phyloP scores from a whole-genome alignment of 441 rosid genomes.

The Dalechampia spathulata region DNA sequence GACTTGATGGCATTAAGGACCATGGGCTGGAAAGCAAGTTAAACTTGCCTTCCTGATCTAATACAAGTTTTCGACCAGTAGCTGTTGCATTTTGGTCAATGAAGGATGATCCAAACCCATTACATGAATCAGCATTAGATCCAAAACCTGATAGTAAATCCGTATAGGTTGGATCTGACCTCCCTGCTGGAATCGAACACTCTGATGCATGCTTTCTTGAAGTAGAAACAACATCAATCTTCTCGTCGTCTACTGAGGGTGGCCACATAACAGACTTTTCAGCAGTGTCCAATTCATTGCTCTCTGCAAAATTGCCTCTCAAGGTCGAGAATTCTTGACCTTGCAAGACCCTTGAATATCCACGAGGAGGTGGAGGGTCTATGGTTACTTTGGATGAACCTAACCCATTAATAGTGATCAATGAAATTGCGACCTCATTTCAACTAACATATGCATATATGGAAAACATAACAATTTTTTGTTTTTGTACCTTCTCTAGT shows the following conservation, averaged over 20 bases:
- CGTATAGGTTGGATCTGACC: conserved; percentile 59
- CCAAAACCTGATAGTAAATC: conserved; percentile 81
- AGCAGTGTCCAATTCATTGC: conserved; percentile 51
- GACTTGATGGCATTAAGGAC: conserved; percentile 56
- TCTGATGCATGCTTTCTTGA: conserved; percentile 57
- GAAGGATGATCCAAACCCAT: conserved; percentile 34
- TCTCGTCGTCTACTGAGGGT: conserved; percentile 59
- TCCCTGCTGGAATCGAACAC: conserved; percentile 43
- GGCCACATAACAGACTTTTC: conserved; percentile 57
- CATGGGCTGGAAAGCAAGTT: conserved; percentile 39
- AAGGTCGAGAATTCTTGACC: conserved; percentile 89
- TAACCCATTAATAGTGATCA: conserved; percentile 16
- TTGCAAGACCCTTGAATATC: conserved; percentile 94
- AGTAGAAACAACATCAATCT: conserved; percentile 43
- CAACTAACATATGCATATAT: too few relatives aligned
- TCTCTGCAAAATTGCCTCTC: conserved; percentile 59
- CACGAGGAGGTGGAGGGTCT: conserved; percentile 65
- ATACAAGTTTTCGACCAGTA: conserved; percentile 32
- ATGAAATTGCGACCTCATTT: conserved; percentile 3
- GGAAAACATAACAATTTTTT: too few relatives aligned
- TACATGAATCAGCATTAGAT: conserved; percentile 34
- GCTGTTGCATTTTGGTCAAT: conserved; percentile 36
- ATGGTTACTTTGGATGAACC: conserved; percentile 54
- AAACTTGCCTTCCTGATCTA: conserved; percentile 54
- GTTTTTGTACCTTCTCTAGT: conserved; percentile 71